Evolutionary conservation across 2,329 filamentous ascomycete species (phyloP).

Genomic region (Scedosporium aurantiacum): DNA sequence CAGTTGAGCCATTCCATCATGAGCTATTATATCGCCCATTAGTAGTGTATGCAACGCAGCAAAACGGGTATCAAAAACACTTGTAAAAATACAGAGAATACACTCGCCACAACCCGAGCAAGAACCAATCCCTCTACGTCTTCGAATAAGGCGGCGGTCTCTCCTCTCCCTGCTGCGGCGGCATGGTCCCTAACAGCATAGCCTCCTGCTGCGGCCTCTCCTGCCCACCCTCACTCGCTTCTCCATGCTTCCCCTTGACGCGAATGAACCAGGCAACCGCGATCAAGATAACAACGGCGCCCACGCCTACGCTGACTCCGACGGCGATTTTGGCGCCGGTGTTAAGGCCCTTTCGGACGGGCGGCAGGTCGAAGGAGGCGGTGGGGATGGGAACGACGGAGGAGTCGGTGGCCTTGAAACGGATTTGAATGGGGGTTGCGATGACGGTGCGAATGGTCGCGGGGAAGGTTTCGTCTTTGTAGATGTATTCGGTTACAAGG

Average conservation of each 20-base stretch:
- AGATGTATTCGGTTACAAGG: neutral
- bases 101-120: neutral
- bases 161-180: neutral
- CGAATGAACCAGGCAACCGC: neutral
- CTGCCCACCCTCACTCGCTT: neutral
- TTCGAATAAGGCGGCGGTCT: neutral
- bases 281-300: neutral
- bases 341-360: neutral
- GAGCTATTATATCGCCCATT: neutral
- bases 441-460: neutral
- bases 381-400: neutral
- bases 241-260: neutral
- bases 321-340: neutral
- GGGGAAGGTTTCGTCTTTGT: neutral
- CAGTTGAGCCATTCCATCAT: too few relatives aligned
- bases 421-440: neutral
- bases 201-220: neutral
- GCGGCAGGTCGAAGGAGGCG: neutral
- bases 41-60: neutral
- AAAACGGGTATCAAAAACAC: neutral
- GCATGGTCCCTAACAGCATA: neutral
- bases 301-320: neutral
- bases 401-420: neutral
- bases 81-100: neutral
- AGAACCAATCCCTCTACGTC: neutral